A percentile compares a stretch with the other conserved stretches of the same genome.
Evolutionary conservation across 2,329 filamentous ascomycete genomes (phyloP).

Genomic region (Leptographium flavum): DNA sequence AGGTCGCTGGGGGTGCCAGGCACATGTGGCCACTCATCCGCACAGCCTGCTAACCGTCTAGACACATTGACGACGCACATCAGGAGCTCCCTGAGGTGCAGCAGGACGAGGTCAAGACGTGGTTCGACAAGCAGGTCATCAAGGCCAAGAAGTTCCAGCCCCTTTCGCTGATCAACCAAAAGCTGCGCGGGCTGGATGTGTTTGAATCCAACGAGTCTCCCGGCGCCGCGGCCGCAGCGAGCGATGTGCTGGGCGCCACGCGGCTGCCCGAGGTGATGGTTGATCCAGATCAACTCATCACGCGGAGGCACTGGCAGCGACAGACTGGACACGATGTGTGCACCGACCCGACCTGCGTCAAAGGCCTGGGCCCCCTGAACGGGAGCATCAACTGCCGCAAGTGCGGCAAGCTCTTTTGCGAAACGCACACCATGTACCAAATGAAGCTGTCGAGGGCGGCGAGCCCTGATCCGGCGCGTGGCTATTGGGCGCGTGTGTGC

Average conservation of each 20-base stretch:
- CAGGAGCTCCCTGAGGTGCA: slow-evolving; percentile 77
- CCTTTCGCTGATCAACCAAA: slow-evolving; percentile 81
- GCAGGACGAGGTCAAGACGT: slow-evolving; percentile 90
- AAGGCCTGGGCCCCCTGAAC: slow-evolving; percentile 61
- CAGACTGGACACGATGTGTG: slow-evolving; percentile 62
- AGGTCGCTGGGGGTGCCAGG: neutral
- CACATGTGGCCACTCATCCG: too few relatives aligned
- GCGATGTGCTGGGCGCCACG: slow-evolving; percentile 18
- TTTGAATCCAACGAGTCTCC: slow-evolving; percentile 79
- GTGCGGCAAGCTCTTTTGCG: slow-evolving; percentile 87
- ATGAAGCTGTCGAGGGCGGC: slow-evolving; percentile 92
- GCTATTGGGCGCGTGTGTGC: slow-evolving; percentile 88
- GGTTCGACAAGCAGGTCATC: slow-evolving; percentile 89
- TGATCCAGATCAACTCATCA: slow-evolving; percentile 85
- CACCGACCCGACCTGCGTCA: slow-evolving; percentile 75
- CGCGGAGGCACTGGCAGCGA: slow-evolving; percentile 77
- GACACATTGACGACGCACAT: slow-evolving; percentile 72
- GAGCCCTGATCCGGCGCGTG: slow-evolving; percentile 75
- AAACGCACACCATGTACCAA: slow-evolving; percentile 98
- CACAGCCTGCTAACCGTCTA: too few relatives aligned
- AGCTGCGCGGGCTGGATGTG: slow-evolving; percentile 79
- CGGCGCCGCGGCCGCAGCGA: slow-evolving; percentile 15
- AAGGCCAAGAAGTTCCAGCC: slow-evolving; percentile 92
- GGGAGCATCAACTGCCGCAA: slow-evolving; percentile 87
- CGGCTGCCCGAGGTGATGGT: slow-evolving; percentile 27